These are phyloP conservation scores for Colletotrichum orchidophilum DNA, from an alignment of 2,329 filamentous ascomycete species.

Conservation along the genomic window DNA sequence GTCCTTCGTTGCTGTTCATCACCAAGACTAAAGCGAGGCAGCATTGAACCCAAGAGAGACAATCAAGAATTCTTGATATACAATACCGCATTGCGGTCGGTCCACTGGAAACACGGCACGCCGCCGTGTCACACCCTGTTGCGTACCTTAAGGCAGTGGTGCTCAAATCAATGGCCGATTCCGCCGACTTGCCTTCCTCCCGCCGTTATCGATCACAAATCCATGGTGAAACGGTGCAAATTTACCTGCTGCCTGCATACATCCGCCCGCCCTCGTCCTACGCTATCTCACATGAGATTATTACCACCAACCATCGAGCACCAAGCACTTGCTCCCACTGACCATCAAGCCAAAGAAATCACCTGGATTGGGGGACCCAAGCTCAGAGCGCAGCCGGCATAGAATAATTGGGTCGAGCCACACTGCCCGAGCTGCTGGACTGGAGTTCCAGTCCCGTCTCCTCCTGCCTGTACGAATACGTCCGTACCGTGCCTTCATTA, in stretches of 20 bases:
- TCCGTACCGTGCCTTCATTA: background rate
- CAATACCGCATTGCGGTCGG: slow-evolving; percentile 13
- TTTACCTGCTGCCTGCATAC: slow-evolving; percentile 11
- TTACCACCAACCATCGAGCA: background rate
- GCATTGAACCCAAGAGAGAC: background rate
- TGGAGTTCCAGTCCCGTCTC: background rate
- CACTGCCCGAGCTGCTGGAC: slow-evolving; percentile 3
- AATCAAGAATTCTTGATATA: background rate
- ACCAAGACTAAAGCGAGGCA: background rate
- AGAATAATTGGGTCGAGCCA: background rate
- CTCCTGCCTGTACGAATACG: background rate
- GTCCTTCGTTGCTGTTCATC: background rate
- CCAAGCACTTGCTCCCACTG: background rate
- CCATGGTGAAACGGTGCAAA: slow-evolving; percentile 23
- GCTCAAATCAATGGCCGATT: background rate
- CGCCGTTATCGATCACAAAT: slow-evolving; percentile 24
- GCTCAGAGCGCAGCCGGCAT: background rate
- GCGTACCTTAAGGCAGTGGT: background rate
- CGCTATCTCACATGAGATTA: background rate
- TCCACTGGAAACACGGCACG: slow-evolving; percentile 6
- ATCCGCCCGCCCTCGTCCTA: background rate
- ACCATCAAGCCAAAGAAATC: background rate
- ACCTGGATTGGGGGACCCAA: background rate
- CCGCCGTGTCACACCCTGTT: slow-evolving; percentile 8
- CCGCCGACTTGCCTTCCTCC: background rate